Evolutionary conservation across 148 eudicot genomes (phyloP).

Genomic region (Rhododendron simsii): DNA sequence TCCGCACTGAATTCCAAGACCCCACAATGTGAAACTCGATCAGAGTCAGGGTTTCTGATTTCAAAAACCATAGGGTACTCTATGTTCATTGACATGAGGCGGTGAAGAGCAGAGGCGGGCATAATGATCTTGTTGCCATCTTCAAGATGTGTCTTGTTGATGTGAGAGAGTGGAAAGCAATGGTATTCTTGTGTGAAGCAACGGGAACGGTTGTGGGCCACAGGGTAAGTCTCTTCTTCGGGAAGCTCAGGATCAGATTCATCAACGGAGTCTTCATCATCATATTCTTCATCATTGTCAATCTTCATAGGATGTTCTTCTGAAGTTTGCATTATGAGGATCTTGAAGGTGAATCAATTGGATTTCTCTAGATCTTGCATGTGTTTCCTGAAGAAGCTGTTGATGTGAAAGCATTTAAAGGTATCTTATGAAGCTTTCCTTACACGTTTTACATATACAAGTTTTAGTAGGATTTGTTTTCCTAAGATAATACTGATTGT

Average conservation of each 20-base stretch:
- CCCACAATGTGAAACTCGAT: conserved; percentile 7
- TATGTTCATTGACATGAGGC: background rate
- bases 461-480: background rate
- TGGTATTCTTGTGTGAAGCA: background rate
- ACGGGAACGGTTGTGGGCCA: background rate
- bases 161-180: conserved; percentile 1
- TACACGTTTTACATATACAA: background rate
- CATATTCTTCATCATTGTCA: background rate
- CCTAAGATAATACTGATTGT: background rate
- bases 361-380: background rate
- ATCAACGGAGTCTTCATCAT: background rate
- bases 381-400: background rate
- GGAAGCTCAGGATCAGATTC: background rate
- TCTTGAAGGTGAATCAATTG: background rate
- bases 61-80: conserved; percentile 8
- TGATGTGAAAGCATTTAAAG: background rate
- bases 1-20: conserved; percentile 17
- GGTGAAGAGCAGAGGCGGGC: conserved; percentile 9
- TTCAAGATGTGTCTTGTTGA: conserved; percentile 13
- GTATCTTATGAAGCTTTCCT: background rate
- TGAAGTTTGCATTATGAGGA: background rate
- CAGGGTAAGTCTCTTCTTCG: background rate
- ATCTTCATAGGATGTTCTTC: background rate
- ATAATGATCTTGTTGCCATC: conserved; percentile 7
- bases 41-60: background rate